Evolutionary conservation across 176 grass and related monocot genomes (phyloP).

Genomic region (Aegilops umbellulata): DNA sequence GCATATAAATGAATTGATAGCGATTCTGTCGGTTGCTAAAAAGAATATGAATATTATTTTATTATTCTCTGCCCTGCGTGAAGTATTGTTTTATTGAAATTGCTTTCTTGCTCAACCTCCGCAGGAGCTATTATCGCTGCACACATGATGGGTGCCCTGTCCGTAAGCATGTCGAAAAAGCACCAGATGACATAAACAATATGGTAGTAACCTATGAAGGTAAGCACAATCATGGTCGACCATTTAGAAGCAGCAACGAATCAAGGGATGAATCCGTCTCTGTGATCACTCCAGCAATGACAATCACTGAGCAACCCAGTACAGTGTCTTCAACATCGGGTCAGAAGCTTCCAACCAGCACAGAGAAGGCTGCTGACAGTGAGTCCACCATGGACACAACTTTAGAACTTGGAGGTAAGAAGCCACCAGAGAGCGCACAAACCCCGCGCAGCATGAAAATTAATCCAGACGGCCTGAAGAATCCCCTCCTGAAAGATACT

Average conservation of each 20-base stretch:
- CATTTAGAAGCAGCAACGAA: slow-evolving; percentile 38
- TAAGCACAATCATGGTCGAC: slow-evolving; percentile 86
- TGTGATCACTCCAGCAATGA: slow-evolving; percentile 22
- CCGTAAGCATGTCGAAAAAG: slow-evolving; percentile 94
- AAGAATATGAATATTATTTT: neutral
- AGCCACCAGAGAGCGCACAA: slow-evolving; percentile 64
- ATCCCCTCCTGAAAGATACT: slow-evolving; percentile 58
- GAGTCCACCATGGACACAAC: slow-evolving; percentile 22
- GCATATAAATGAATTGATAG: too few relatives aligned
- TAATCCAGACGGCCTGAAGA: slow-evolving; percentile 60
- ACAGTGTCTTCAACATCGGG: slow-evolving; percentile 10
- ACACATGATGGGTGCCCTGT: slow-evolving; percentile 94
- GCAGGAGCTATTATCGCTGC: slow-evolving; percentile 98
- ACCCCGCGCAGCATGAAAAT: slow-evolving; percentile 65
- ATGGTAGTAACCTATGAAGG: slow-evolving; percentile 97
- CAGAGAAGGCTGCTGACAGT: slow-evolving; percentile 28
- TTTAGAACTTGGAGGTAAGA: slow-evolving; percentile 61
- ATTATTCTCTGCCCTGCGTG: neutral
- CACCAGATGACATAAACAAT: slow-evolving; percentile 73
- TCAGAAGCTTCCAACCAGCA: slow-evolving; percentile 31
- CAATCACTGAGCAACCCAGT: slow-evolving; percentile 29
- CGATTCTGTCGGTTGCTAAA: neutral
- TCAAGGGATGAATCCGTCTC: slow-evolving; percentile 32
- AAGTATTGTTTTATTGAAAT: slow-evolving; percentile 18
- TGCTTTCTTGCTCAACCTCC: slow-evolving; percentile 27